phyloP scores from a whole-genome alignment of 768 basidiomycete species.

The Suillus ampliporus region DNA sequence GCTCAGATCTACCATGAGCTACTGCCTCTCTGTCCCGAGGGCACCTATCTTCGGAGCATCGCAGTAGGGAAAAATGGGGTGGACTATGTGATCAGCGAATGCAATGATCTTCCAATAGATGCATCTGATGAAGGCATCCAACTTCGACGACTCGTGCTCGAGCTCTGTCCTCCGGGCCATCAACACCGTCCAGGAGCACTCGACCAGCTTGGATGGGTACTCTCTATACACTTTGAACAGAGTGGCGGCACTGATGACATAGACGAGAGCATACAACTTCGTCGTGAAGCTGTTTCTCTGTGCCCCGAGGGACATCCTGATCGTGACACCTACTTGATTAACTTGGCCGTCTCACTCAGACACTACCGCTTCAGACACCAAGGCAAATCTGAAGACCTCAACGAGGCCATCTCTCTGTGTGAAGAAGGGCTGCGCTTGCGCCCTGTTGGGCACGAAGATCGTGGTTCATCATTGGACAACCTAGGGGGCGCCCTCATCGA shows the following conservation, averaged over 20 bases:
- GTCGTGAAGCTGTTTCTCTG: conserved; percentile 12
- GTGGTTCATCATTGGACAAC: conserved; percentile 20
- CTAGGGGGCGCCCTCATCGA: conserved; percentile 21
- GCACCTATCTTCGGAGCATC: not conserved
- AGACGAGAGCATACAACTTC: conserved; percentile 14
- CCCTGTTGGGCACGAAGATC: not conserved
- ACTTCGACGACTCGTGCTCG: not conserved
- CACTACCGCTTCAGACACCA: conserved; percentile 15
- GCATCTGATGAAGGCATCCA: conserved; percentile 3
- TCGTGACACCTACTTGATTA: conserved; percentile 3
- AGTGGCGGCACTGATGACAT: conserved; percentile 10
- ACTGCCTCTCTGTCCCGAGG: not conserved
- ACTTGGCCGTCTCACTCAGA: conserved; percentile 19
- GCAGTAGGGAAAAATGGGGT: not conserved
- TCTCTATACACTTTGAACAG: conserved; percentile 13
- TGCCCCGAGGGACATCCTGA: conserved; percentile 15
- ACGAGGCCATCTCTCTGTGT: conserved; percentile 5
- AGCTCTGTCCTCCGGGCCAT: conserved; percentile 1
- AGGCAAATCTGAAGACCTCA: not conserved
- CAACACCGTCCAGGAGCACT: not conserved
- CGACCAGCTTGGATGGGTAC: not conserved
- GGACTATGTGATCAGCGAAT: not conserved
- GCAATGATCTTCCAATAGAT: not conserved
- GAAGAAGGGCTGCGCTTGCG: not conserved
- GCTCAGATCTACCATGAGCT: not conserved